Percentiles rank a stretch among this genome's conserved stretches.
Evolutionary conservation across 73 alveolate genomes (phyloP).

Genomic region (Paramecium biaurelia): DNA sequence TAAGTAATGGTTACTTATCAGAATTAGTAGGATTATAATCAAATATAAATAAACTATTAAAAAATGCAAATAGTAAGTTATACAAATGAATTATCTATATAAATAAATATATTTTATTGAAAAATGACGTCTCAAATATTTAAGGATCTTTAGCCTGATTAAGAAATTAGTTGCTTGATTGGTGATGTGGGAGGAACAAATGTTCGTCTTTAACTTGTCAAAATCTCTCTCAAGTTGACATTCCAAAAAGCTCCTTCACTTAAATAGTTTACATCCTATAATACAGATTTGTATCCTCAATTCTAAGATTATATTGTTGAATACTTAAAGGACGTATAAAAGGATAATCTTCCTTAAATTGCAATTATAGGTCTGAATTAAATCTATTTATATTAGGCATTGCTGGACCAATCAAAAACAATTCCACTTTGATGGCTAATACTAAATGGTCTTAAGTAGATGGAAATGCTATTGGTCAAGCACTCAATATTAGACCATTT

Average conservation of each 20-base stretch:
- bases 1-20: background rate
- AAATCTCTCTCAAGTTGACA: background rate
- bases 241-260: background rate
- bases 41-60: constrained; percentile 4
- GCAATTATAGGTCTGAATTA: background rate
- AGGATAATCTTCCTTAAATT: background rate
- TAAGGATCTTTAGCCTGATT: background rate
- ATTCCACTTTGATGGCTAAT: constrained; percentile 52
- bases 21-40: background rate
- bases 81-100: constrained; percentile 30
- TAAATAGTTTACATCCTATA: background rate
- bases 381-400: constrained; percentile 23
- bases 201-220: background rate
- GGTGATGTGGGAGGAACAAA: constrained; percentile 65
- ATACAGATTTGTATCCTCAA: background rate
- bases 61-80: background rate
- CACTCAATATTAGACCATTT: constrained; percentile 11
- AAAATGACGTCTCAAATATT: constrained; percentile 15
- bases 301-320: constrained; percentile 36
- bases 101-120: background rate
- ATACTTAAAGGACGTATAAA: constrained; percentile 40
- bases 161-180: background rate
- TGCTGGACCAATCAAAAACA: constrained; percentile 49
- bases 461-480: constrained; percentile 51
- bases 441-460: constrained; percentile 56